phyloP scores from a whole-genome alignment of 176 grass and related monocot genomes.

The Avena sativa region DNA sequence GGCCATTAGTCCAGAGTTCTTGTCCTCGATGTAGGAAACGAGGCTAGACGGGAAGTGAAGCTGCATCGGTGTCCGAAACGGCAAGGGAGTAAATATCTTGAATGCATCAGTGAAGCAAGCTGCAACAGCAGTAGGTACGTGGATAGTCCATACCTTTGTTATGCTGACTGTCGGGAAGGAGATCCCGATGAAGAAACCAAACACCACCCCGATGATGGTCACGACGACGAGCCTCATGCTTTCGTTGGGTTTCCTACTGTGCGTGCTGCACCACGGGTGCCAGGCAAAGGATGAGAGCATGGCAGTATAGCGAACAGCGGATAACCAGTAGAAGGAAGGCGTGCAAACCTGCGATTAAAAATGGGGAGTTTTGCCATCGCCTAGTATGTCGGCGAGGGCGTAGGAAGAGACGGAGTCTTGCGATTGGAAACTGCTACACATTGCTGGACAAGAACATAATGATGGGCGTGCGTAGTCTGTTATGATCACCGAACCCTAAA shows the following conservation, averaged over 20 bases:
- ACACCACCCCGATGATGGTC: slow-evolving; percentile 55
- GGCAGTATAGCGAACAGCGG: neutral
- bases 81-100: neutral
- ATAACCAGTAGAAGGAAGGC: too few species aligned
- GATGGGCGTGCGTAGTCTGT: neutral
- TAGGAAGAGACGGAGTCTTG: neutral
- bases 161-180: slow-evolving; percentile 74
- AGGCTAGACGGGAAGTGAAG: slow-evolving; percentile 79
- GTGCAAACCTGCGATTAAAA: slow-evolving; percentile 45
- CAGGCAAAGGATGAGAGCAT: neutral
- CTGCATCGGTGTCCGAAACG: slow-evolving; percentile 52
- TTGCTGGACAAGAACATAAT: slow-evolving; percentile 42
- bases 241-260: slow-evolving; percentile 60
- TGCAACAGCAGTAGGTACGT: neutral
- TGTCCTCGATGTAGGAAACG: slow-evolving; percentile 68
- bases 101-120: neutral
- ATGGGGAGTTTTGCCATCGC: slow-evolving; percentile 56
- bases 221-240: slow-evolving; percentile 69
- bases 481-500: slow-evolving; percentile 18
- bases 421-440: slow-evolving; percentile 30
- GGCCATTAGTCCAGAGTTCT: slow-evolving; percentile 68
- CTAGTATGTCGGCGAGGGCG: neutral
- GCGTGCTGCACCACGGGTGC: slow-evolving; percentile 25
- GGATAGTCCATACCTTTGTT: slow-evolving; percentile 51
- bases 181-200: slow-evolving; percentile 80